These are phyloP conservation scores for Diphasiastrum complanatum DNA, from an alignment of 83 land plant genomes.

Conservation along the genomic window DNA sequence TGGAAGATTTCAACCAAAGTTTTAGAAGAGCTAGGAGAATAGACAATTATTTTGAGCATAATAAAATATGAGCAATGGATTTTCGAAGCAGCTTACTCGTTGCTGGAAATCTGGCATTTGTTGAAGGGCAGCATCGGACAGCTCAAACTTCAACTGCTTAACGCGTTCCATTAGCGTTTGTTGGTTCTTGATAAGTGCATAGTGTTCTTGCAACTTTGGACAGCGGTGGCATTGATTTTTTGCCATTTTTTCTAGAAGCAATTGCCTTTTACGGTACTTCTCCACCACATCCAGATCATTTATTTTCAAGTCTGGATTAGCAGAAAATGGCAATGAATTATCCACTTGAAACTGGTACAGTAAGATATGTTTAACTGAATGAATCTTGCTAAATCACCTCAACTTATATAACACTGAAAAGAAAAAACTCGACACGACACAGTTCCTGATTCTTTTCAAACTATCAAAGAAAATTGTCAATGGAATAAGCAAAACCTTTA, in stretches of 20 bases:
- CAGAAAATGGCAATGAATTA: constrained; percentile 3
- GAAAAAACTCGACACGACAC: too few species aligned
- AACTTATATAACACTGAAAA: too few species aligned
- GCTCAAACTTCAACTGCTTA: constrained; percentile 54
- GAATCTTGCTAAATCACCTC: too few species aligned
- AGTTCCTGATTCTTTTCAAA: too few species aligned
- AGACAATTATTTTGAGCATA: neutral
- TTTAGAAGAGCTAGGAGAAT: too few species aligned
- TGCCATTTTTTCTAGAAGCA: constrained; percentile 55
- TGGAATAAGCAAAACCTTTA: too few species aligned
- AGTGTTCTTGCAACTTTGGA: constrained; percentile 70
- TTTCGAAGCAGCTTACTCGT: constrained; percentile 45
- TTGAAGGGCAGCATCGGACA: constrained; percentile 93
- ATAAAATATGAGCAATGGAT: neutral
- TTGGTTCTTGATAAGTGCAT: constrained; percentile 46
- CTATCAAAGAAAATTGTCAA: too few species aligned
- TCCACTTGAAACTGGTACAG: too few species aligned
- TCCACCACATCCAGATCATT: constrained; percentile 58
- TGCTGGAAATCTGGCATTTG: constrained; percentile 98
- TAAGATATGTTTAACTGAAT: too few species aligned
- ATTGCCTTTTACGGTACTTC: constrained; percentile 45
- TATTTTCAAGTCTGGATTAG: constrained; percentile 67
- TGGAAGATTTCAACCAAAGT: too few species aligned
- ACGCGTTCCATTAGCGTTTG: constrained; percentile 61
- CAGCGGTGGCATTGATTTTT: constrained; percentile 79